Evolutionary conservation across 2,329 filamentous ascomycete genomes (phyloP), one percentile per base, ranked within the genome.

Genomic region (Ambrosiella cleistominuta): DNA sequence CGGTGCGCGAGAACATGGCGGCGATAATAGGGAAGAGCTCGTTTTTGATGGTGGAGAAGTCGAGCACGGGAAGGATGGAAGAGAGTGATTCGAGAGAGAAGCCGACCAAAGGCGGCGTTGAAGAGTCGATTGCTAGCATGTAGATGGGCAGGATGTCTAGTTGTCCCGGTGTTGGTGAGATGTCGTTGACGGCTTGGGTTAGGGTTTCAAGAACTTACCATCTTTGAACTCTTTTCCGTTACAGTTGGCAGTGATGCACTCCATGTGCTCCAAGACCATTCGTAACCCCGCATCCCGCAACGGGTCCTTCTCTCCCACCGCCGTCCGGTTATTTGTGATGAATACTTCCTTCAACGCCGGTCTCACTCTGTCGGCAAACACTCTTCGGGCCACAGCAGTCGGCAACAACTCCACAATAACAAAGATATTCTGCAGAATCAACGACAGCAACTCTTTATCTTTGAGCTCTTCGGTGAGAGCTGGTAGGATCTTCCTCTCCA

Each of bases 31-130:
- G 93, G 68, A 98, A 98, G 0, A 98, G 77, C 62, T 97, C 91
- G 64, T 95, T 93, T 70, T 97, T 98, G 65, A 96, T 90, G 0
- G 91, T 97, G 63, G 85, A 94, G 64, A 96, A 97, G 70, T 98
- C 93, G 7, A 98, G 80, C 2, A 93, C 81, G 0, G 89, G 88
- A 4, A 97, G 72, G n/a, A 96, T 80, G 1, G 81, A 76, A 1
- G 88, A 84, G 4, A 98, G 72, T 36, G 84, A 86, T 54, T 85
- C 80, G 12, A 98, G 74, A 2, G 89, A 84, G 3, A 86, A 85
- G 70, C 97, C 93, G 0, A 96, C 86, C 13, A 98, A 75, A 1
- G 86, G 85, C 64, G 95, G 93, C 0, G 90, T 96, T 0, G 88
- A 79, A 8, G 89, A 95, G 65, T 95, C 88, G 57, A 98, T 78